These are phyloP conservation scores for Aspergillus persii DNA, from an alignment of 2,329 filamentous ascomycete genomes.

Conservation along the genomic window DNA sequence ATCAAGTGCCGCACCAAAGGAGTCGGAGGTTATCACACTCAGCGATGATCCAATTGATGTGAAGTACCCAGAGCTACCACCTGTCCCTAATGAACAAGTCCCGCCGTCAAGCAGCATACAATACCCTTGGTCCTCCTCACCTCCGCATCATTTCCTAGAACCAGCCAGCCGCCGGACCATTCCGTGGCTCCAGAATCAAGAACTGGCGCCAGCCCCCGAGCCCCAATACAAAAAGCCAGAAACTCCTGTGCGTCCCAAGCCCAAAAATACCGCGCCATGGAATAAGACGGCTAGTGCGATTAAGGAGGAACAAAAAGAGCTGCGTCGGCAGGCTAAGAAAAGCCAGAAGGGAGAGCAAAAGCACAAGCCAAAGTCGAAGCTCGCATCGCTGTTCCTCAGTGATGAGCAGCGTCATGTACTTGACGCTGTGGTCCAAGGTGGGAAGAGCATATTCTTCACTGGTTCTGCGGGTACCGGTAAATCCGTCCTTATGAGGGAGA, in stretches of 20 bases:
- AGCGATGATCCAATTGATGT: conserved; percentile 23
- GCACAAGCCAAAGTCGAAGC: conserved; percentile 32
- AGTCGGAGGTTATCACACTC: conserved; percentile 6
- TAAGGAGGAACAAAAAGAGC: conserved; percentile 73
- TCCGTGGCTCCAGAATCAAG: conserved; percentile 52
- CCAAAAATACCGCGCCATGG: conserved; percentile 55
- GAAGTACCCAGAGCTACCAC: conserved; percentile 38
- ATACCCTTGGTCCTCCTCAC: conserved; percentile 69
- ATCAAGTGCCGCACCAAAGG: not conserved
- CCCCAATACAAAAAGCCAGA: conserved; percentile 26
- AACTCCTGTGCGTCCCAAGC: conserved; percentile 46
- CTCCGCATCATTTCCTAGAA: conserved; percentile 44
- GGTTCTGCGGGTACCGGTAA: conserved; percentile 96
- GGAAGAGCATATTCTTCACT: conserved; percentile 94
- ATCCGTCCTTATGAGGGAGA: conserved; percentile 89
- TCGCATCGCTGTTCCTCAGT: conserved; percentile 69
- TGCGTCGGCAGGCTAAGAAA: conserved; percentile 60
- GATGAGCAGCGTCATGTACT: conserved; percentile 83
- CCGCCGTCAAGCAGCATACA: conserved; percentile 53
- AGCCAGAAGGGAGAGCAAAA: conserved; percentile 40
- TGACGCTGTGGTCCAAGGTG: conserved; percentile 73
- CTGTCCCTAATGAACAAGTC: conserved; percentile 26
- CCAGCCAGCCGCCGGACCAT: conserved; percentile 63
- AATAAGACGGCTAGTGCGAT: conserved; percentile 71
- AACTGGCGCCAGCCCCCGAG: conserved; percentile 23